Conservation (phyloP, 2,329 filamentous ascomycete genomes). For the Ceratocystis harringtonii region DNA sequence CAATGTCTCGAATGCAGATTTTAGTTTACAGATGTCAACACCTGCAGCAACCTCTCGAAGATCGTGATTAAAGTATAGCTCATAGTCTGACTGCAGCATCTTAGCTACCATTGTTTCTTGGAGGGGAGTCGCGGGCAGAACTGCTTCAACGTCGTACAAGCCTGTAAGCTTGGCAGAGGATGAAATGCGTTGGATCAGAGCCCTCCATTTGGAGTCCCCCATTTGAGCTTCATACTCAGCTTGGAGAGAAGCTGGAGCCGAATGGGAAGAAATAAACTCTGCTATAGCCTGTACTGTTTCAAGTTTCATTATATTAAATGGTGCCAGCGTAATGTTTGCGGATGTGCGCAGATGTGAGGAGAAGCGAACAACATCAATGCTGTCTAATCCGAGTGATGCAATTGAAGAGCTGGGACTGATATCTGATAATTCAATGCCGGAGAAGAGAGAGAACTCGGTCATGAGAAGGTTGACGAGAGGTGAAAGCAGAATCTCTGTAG, state of each 20-base stretch:
- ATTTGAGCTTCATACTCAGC: constrained; percentile 19
- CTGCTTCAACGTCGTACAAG: constrained; percentile 31
- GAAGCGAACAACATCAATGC: constrained; percentile 79
- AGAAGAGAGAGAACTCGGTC: constrained; percentile 29
- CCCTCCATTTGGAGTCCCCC: not conserved
- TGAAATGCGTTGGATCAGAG: not conserved
- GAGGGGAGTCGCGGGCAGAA: constrained; percentile 64
- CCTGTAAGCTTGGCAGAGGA: not conserved
- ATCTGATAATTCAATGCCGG: constrained; percentile 34
- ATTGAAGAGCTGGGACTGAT: constrained; percentile 49
- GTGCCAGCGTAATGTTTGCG: constrained; percentile 41
- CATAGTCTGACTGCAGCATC: constrained; percentile 61
- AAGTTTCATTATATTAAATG: constrained; percentile 63
- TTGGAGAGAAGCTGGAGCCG: not conserved
- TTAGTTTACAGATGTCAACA: constrained; percentile 42
- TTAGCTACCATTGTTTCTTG: constrained; percentile 78
- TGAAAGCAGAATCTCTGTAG: not conserved
- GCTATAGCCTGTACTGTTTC: constrained; percentile 51
- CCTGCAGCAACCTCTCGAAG: constrained; percentile 44
- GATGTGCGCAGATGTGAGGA: constrained; percentile 51
- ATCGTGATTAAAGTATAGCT: constrained; percentile 76
- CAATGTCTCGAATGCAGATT: constrained; percentile 46
- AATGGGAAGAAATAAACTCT: not conserved
- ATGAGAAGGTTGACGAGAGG: not conserved
- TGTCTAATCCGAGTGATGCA: constrained; percentile 75